Percentiles rank a stretch among this genome's conserved stretches.
Conservation (phyloP, 2,329 filamentous ascomycete genomes). For the Calonectria multiphialidica region DNA sequence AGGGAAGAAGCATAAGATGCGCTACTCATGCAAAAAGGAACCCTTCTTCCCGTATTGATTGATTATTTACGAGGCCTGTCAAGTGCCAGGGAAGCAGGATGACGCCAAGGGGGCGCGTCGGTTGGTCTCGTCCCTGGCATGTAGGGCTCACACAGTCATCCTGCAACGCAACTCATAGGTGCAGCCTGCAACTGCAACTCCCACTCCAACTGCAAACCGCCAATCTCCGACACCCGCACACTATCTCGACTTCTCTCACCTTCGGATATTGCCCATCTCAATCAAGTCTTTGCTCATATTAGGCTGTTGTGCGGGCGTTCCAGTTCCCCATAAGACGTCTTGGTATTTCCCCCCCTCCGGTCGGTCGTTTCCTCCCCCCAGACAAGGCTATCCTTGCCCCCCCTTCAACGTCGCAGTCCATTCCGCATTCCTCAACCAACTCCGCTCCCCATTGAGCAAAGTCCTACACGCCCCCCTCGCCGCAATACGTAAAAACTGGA, state of each 20-base stretch:
- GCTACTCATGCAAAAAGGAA: slow-evolving; percentile 6
- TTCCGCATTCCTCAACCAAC: slow-evolving; percentile 10
- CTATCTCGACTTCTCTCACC: not conserved
- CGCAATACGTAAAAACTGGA: slow-evolving; percentile 6
- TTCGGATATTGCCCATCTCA: not conserved
- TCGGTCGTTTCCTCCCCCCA: not conserved
- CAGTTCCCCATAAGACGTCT: not conserved
- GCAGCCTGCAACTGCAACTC: not conserved
- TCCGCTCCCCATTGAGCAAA: not conserved
- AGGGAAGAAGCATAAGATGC: slow-evolving; percentile 7
- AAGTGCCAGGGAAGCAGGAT: slow-evolving; percentile 3
- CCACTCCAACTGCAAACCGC: not conserved
- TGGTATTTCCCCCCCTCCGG: not conserved
- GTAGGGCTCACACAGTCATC: slow-evolving; percentile 1
- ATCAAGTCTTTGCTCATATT: not conserved
- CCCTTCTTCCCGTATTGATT: slow-evolving; percentile 11
- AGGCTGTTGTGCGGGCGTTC: not conserved
- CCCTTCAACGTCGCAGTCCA: slow-evolving; percentile 14
- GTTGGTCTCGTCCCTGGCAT: slow-evolving; percentile 17
- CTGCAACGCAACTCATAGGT: slow-evolving; percentile 15
- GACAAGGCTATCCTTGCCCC: slow-evolving; percentile 9
- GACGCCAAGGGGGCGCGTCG: slow-evolving; percentile 1
- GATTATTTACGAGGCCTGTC: not conserved
- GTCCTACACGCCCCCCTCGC: slow-evolving; percentile 20
- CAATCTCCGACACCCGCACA: not conserved